Percentiles rank a stretch among this genome's conserved stretches.
Conservation (phyloP, 352 stramenopile species). For the Stramenopiles sp. region DNA sequence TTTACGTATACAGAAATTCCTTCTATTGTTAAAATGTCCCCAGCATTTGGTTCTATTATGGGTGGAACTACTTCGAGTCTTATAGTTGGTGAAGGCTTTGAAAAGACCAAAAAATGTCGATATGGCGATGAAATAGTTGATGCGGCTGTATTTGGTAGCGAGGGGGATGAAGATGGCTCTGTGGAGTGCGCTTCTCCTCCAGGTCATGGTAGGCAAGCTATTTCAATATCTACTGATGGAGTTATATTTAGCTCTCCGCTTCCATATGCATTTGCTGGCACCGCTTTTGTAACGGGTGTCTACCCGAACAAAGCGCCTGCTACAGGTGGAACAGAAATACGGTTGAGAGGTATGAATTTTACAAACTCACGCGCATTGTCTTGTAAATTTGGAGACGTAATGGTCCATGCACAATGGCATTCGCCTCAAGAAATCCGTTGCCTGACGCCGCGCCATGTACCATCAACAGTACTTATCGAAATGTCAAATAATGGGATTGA, state of each 20-base stretch:
- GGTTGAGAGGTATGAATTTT: conserved; percentile 16
- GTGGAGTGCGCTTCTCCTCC: conserved; percentile 12
- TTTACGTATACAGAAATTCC: background rate
- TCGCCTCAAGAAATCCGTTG: conserved; percentile 34
- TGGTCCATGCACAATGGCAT: conserved; percentile 15
- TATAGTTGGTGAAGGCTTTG: background rate
- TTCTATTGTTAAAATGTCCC: background rate
- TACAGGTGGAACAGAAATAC: conserved; percentile 9
- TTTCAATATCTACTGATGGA: conserved; percentile 19
- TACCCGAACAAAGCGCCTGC: conserved; percentile 3
- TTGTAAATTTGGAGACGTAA: conserved; percentile 16
- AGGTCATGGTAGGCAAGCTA: conserved; percentile 23
- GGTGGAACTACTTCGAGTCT: background rate
- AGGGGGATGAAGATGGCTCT: background rate
- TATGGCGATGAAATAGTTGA: background rate
- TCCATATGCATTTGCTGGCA: background rate
- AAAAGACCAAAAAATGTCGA: background rate
- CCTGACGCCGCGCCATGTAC: conserved; percentile 29
- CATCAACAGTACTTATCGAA: conserved; percentile 39
- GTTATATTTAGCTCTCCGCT: conserved; percentile 10
- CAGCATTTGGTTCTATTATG: background rate
- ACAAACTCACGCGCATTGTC: conserved; percentile 15
- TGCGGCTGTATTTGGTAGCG: background rate
- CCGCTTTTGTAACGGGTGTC: conserved; percentile 10
- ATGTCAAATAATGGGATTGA: conserved; percentile 42